Evolutionary conservation across 2,329 filamentous ascomycete species (phyloP), one percentile per base, ranked within the genome.

Genomic region (Drechslerella dactyloides): DNA sequence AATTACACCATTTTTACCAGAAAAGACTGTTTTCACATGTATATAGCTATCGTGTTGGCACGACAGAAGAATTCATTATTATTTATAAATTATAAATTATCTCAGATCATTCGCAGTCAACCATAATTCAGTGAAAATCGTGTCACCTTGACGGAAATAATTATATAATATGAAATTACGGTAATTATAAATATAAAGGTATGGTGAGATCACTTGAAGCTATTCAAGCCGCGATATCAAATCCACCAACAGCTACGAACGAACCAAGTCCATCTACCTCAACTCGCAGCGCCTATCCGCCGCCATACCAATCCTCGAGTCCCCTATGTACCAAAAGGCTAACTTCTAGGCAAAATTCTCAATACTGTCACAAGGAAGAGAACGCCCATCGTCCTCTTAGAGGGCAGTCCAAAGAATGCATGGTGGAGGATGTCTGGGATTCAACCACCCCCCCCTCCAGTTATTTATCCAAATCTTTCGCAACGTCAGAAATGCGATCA

Each of bases 111-210:
- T 58, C 46, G 44, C 13, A 58, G 53, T 53, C 54, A 58, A 58
- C 33, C 44, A 53, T 58, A 58, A 65, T 65, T 65, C 33, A 53
- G 53, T 58, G 54, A 65, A 53, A 58, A 65, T 58, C 44, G 44
- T 65, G 61, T 52, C 30, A 65, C 30, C 44, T 57, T 58, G 53
- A 65, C 58, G 53, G 30, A 58, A 58, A 65, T 58, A 58, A 58
- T 65, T 17, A 58, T 52, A 65, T 58, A 58, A 58, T 65, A 58
- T 58, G n/a, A 65, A 58, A 65, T 65, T 44, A 58, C 15, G 44
- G 30, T 46, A n/a, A n/a, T n/a, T n/a, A n/a, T n/a, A n/a, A n/a
- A n/a, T n/a, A n/a, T n/a, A 52, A 53, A 58, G 42, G 19, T 64
- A 64, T 65, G 53, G 44, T 23, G 37, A 65, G 44, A 65, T 58